Base-by-base conservation (phyloP, 495 filamentous ascomycete genomes). In the Penicillium roqueforti region DNA sequence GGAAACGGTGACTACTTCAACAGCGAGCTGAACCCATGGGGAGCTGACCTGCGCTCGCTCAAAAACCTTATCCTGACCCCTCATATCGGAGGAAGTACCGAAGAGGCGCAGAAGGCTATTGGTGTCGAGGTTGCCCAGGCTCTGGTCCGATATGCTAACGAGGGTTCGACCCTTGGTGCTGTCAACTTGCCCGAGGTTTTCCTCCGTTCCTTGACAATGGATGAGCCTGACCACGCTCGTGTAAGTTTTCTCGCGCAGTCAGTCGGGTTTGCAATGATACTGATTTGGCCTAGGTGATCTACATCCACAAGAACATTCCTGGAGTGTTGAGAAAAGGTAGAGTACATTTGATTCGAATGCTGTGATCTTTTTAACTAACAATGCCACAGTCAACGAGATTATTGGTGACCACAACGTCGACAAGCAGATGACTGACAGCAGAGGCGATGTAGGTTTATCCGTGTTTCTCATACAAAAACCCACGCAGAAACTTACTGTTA, bases 61-160 rank as follows among this genome's bases (percentile, higher is more conserved):
- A 91, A 87, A 69, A 99, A 99, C 71, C 72, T 99, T 58, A 95
- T 99, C 55, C 77, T 99, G 28, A 92, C 92, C 3, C 93, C 93
- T 19, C 93, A 99, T 66, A 97, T 99, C 63, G 93, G 93, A 50
- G 93, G 93, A 29, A 95, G 88, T 72, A 99, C 95, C 3, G 95
- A 99, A 70, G 92, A 99, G 76, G 95, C 95, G 6, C 95, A 99
- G 73, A 84, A 89, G 48, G 92, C 95, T 8, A 99, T 97, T 67
- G 95, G 95, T 59, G 77, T 95, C 23, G 95, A 99, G 77, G 93
- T 99, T 37, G 83, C 80, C 39, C 84, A 93, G 10, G 86, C 91
- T 51, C 75, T 99, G 49, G 86, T 93, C 45, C 81, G 87, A 54
- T 97, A 97, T 67, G 92, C 97, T 67, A 99, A 87, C 71, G 87